phyloP scores from a whole-genome alignment of 495 filamentous ascomycete genomes.

The Corynascus novoguineensis region DNA sequence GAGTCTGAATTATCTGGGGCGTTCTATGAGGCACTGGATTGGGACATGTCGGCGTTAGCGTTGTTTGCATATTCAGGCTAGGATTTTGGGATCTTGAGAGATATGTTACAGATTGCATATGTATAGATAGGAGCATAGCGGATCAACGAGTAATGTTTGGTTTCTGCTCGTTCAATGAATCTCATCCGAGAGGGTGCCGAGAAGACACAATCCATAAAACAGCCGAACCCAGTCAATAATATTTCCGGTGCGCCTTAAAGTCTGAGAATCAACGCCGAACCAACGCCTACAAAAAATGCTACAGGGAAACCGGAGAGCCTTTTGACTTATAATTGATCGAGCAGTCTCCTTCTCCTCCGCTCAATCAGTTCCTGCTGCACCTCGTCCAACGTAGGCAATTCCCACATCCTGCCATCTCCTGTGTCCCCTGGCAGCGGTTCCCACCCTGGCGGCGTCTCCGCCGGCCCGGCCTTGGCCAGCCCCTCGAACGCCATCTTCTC shows the following conservation, averaged over 20 bases:
- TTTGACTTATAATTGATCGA: conserved; percentile 54
- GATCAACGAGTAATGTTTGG: background rate
- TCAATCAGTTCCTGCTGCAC: conserved; percentile 91
- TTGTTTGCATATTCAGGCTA: background rate
- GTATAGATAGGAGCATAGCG: background rate
- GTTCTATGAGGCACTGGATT: background rate
- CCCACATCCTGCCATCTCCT: conserved; percentile 80
- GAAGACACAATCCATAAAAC: background rate
- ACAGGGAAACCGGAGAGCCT: background rate
- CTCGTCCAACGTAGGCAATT: conserved; percentile 77
- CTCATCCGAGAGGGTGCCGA: background rate
- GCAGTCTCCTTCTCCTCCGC: conserved; percentile 68
- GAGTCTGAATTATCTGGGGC: background rate
- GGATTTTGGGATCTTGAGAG: background rate
- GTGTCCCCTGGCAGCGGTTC: conserved; percentile 78
- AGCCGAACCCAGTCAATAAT: background rate
- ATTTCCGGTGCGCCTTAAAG: conserved; percentile 12
- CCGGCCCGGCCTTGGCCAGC: conserved; percentile 34
- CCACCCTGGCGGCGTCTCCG: conserved; percentile 59
- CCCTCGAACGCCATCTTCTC: conserved; percentile 74
- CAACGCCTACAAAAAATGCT: conserved; percentile 25
- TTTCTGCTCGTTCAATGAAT: background rate
- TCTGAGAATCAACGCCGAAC: conserved; percentile 20
- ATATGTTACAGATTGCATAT: background rate
- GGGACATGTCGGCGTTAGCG: background rate